phyloP scores from a whole-genome alignment of 257 asterid species.

The Forsythia suspensa region DNA sequence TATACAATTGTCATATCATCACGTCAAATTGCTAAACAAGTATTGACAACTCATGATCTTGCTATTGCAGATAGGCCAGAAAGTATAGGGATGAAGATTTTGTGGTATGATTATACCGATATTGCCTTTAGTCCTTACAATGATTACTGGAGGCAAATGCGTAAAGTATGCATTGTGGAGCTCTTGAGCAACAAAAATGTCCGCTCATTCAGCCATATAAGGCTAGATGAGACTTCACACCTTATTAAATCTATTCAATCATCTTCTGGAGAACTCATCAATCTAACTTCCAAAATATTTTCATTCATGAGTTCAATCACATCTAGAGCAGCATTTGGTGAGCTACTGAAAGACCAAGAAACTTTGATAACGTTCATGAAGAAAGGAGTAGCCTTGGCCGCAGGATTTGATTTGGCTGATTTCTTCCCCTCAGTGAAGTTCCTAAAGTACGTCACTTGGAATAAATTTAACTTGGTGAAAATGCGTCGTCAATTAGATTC shows the following conservation, averaged over 20 bases:
- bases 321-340: background rate
- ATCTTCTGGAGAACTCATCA: background rate
- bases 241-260: background rate
- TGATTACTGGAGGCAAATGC: background rate
- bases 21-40: slow-evolving; percentile 9
- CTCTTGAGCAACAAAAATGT: background rate
- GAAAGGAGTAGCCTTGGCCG: background rate
- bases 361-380: background rate
- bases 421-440: background rate
- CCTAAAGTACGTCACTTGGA: background rate
- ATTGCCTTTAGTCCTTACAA: background rate
- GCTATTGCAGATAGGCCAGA: background rate
- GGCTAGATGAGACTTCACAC: slow-evolving; percentile 11
- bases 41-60: slow-evolving; percentile 4
- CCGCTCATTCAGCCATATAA: slow-evolving; percentile 12
- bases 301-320: background rate
- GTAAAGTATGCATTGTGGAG: slow-evolving; percentile 17
- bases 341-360: background rate
- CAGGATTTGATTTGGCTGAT: background rate
- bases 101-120: background rate
- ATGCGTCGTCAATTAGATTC: background rate
- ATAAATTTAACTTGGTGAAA: background rate
- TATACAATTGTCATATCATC: slow-evolving; percentile 14
- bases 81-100: background rate
- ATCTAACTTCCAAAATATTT: background rate